These are phyloP conservation scores for Carallia brachiata DNA, from an alignment of 345 rosid species.

Conservation along the genomic window DNA sequence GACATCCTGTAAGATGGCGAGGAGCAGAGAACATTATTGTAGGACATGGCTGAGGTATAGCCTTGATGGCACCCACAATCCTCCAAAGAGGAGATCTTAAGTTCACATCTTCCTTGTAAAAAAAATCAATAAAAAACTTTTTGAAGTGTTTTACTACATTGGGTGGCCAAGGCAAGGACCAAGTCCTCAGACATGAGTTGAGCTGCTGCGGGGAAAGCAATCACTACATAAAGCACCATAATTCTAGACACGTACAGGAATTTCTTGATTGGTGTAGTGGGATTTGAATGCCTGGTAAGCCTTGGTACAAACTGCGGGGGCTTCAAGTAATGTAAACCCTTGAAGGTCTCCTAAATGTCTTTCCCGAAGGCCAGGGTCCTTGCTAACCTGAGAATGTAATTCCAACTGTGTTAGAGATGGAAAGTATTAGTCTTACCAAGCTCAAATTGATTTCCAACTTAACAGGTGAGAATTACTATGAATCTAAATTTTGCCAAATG, in stretches of 20 bases:
- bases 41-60: no score
- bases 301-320: slow-evolving; percentile 41
- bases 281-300: slow-evolving; percentile 65
- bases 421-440: neutral
- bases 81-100: no score
- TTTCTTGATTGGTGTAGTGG: slow-evolving; percentile 51
- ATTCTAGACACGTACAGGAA: slow-evolving; percentile 56
- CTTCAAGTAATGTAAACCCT: slow-evolving; percentile 59
- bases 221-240: neutral
- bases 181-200: neutral
- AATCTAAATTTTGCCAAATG: neutral
- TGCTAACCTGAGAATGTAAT: slow-evolving; percentile 50
- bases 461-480: neutral
- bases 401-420: neutral
- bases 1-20: no score
- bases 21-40: no score
- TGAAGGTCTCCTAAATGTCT: slow-evolving; percentile 87
- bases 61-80: no score
- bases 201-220: neutral
- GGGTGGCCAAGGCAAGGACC: neutral
- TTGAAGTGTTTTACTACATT: no score
- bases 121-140: no score
- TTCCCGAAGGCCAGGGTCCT: slow-evolving; percentile 64
- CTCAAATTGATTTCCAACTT: neutral
- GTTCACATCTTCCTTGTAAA: no score